Conservation (phyloP, 2,329 filamentous ascomycete genomes). For the Beauveria sp. region DNA sequence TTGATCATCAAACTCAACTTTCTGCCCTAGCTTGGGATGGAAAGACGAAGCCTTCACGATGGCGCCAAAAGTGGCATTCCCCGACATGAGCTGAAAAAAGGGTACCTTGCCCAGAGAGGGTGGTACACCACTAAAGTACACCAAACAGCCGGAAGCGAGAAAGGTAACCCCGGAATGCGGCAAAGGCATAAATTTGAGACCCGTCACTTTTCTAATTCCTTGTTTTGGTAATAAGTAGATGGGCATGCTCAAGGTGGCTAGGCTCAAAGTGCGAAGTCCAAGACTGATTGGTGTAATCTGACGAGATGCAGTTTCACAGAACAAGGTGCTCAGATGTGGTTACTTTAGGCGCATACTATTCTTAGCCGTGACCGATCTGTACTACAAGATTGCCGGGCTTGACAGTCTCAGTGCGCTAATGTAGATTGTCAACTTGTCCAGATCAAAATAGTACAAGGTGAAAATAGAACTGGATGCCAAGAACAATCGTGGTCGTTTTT, state of each 20-base stretch:
- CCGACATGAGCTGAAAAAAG: conserved; percentile 4
- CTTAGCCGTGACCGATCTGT: too few species aligned
- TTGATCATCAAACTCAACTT: neutral
- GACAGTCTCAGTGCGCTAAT: too few species aligned
- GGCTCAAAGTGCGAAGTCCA: too few species aligned
- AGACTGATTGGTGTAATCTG: too few species aligned
- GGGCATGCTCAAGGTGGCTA: neutral
- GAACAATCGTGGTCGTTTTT: too few species aligned
- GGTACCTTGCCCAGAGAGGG: neutral
- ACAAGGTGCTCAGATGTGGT: too few species aligned
- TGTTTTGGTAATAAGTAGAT: neutral
- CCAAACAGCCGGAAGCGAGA: neutral
- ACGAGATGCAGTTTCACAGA: too few species aligned
- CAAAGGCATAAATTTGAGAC: neutral
- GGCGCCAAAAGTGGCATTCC: neutral
- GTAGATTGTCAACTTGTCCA: too few species aligned
- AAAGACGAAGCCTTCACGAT: neutral
- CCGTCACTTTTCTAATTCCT: neutral
- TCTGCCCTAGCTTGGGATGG: neutral
- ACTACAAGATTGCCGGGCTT: too few species aligned
- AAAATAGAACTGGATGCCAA: too few species aligned
- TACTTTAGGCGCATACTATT: too few species aligned
- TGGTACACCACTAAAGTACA: neutral
- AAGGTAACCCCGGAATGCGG: neutral
- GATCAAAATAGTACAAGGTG: too few species aligned